Evolutionary conservation across 2,329 filamentous ascomycete species (phyloP), one percentile per base, ranked within the genome.

Genomic region (Alternaria conjuncta): DNA sequence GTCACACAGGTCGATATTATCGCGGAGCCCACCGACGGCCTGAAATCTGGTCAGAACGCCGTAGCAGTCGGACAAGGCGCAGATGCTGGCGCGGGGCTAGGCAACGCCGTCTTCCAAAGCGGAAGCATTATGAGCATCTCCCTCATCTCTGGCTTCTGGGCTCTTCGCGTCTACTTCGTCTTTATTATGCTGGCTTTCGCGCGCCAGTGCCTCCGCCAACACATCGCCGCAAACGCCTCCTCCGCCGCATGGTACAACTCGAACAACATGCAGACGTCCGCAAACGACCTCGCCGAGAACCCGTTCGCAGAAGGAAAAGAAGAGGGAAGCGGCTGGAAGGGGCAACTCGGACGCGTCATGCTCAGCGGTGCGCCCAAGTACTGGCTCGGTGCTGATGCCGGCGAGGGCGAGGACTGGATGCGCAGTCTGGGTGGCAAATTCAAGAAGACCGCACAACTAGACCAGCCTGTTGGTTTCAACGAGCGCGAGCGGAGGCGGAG

Each of bases 121-220:
- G 89, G 90, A 74, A 89, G 86, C 76, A 85, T 92, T 72, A 90
- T 92, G 65, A 95, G 92, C 80, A 91, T 97, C 78, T 84, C 90
- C 11, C 85, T 97, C 57, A 92, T 97, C 64, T 86, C 87, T 30
- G 80, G 86, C 2, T 86, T 97, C 67, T 96, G 91, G 81, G 83
- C 90, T 12, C 84, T 97, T 44, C 87, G 94, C 28, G 79, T 94
- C 28, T 97, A 97, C 82, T 94, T 97, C 72, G 88, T 92, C 70
- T 83, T 97, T 41, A 86, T 97, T 57, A 89, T 97, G 78, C 89
- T 97, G 81, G 89, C 92, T 7, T 96, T 92, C 78, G 93, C 94
- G 4, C 88, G 93, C 66, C 88, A 90, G 75, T 90, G 92, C 13
- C 82, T 97, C 54, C 87, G 92, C 63, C 89, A 90, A 70, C 88